Conservation (phyloP, 78 protist genomes). For the Bodo saltans region DNA sequence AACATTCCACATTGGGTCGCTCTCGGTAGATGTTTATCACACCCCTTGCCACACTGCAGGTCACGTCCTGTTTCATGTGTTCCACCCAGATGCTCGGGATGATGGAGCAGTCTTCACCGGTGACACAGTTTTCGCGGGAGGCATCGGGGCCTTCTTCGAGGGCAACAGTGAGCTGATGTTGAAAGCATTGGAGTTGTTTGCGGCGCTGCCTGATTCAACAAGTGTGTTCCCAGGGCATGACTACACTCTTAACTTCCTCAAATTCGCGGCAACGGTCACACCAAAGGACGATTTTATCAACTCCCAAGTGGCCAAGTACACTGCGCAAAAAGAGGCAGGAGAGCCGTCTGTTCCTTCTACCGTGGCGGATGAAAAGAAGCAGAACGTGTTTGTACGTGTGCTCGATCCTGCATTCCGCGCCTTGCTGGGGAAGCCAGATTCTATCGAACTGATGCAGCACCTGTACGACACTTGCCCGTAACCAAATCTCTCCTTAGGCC, state of each 20-base stretch:
- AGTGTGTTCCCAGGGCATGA: slow-evolving; percentile 72
- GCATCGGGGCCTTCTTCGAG: slow-evolving; percentile 71
- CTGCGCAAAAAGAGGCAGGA: slow-evolving; percentile 28
- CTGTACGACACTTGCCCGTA: too few species aligned
- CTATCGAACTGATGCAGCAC: too few species aligned
- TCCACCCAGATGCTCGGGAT: not conserved
- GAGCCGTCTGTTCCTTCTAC: slow-evolving; percentile 69
- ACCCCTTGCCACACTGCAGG: slow-evolving; percentile 78
- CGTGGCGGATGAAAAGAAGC: slow-evolving; percentile 43
- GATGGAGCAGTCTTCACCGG: slow-evolving; percentile 57
- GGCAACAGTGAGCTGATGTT: slow-evolving; percentile 66
- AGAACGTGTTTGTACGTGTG: slow-evolving; percentile 73
- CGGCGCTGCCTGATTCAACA: slow-evolving; percentile 50
- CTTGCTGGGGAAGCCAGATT: too few species aligned
- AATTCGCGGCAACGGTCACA: slow-evolving; percentile 60
- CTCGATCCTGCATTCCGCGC: too few species aligned
- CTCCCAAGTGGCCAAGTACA: not conserved
- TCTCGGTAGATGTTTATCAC: slow-evolving; percentile 2
- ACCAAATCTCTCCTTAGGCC: too few species aligned
- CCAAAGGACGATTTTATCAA: slow-evolving; percentile 41
- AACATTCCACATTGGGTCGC: slow-evolving; percentile 33
- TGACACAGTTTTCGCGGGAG: slow-evolving; percentile 78
- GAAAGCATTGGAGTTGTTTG: slow-evolving; percentile 30
- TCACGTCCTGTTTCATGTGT: slow-evolving; percentile 30
- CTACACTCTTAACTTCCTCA: slow-evolving; percentile 63